phyloP scores from a whole-genome alignment of 768 basidiomycete genomes.

The Lanmaoa rubissima region DNA sequence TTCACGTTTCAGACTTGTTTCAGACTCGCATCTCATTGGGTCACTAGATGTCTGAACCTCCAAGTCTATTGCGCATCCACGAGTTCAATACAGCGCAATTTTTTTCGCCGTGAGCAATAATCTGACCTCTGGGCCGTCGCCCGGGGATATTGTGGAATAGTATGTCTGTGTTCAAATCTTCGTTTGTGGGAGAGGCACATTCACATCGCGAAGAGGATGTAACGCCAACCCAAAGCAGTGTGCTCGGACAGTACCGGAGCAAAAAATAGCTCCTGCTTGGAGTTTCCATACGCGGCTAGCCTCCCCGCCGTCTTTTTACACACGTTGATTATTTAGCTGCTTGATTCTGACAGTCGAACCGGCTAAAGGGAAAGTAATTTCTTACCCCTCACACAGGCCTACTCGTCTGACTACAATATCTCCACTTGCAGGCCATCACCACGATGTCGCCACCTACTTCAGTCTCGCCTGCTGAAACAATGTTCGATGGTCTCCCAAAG shows the following conservation, averaged over 20 bases:
- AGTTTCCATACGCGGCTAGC: neutral
- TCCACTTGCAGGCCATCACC: neutral
- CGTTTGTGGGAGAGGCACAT: neutral
- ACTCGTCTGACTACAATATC: neutral
- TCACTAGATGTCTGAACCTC: neutral
- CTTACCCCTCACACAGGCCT: neutral
- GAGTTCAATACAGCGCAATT: neutral
- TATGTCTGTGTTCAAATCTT: neutral
- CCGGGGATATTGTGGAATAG: neutral
- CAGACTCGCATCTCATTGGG: neutral
- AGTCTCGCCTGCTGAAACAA: neutral
- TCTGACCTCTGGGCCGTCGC: too few species aligned
- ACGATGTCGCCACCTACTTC: slow-evolving; percentile 10
- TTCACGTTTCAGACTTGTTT: neutral
- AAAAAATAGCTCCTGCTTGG: neutral
- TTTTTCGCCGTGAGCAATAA: neutral
- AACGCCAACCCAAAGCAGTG: neutral
- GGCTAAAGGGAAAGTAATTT: neutral
- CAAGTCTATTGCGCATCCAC: neutral
- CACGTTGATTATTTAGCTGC: neutral
- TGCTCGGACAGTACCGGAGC: neutral
- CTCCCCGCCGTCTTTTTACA: neutral
- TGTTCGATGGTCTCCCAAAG: slow-evolving; percentile 1
- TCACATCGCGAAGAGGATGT: neutral
- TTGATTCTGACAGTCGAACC: neutral